Evolutionary conservation across 2,329 filamentous ascomycete genomes (phyloP), one percentile per base, ranked within the genome.

Genomic region (Epicoccum nigrum): DNA sequence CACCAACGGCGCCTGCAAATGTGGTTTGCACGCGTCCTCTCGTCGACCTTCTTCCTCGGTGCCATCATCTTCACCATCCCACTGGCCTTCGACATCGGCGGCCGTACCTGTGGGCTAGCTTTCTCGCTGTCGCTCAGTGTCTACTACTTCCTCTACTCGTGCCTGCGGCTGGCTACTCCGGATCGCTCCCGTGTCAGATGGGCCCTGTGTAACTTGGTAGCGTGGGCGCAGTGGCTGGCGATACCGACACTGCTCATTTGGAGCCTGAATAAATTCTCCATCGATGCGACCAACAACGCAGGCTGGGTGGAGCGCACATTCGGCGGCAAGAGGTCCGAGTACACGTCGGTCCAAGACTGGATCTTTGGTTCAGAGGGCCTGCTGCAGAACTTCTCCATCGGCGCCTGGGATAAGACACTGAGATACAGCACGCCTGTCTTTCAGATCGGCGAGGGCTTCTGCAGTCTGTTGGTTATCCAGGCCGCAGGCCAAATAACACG

Each of bases 61-160:
- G 89, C 89, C 77, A 92, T 97, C 74, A 86, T 97, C 70, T 89
- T 97, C 71, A 96, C 92, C 56, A 94, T 99, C 72, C 94, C 94
- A 56, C 87, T 99, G 71, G 90, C 93, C 68, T 97, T 97, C 79
- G 94, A 99, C 84, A 93, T 97, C 68, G 94, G 94, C 72, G 94
- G 94, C 56, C 87, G 91, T 68, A 92, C 94, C 65, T 96, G 92
- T 70, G 94, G 94, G 53, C 82, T 99, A 69, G 93, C 92, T 57
- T 97, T 95, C 79, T 97, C 92, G 70, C 83, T 97, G 45, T 86
- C 89, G 39, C 84, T 97, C 46, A 92, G 93, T 63, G 81, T 83
- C 66, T 97, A 95, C 81, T 97, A 97, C 79, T 88, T 96, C 72
- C 76, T 90, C 73, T 92, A 94, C 77, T 96, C 92, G 49, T 78